Conservation (phyloP, 768 basidiomycete species). For the Tylopilus sp. region DNA sequence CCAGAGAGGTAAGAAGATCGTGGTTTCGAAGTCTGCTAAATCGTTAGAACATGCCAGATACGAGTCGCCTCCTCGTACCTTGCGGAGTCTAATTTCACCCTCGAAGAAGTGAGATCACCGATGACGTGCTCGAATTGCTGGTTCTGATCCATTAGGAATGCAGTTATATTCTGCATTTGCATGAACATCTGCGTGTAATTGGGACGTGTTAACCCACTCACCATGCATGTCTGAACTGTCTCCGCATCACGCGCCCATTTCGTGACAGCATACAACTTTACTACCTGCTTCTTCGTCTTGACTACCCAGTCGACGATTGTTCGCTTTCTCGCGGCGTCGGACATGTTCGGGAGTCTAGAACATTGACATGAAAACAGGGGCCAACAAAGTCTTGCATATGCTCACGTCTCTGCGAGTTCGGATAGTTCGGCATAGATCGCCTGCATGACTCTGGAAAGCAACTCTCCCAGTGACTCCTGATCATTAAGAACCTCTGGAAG, state of each 20-base stretch:
- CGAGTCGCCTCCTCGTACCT: conserved; percentile 45
- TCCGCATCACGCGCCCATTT: conserved; percentile 87
- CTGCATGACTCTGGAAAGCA: conserved; percentile 75
- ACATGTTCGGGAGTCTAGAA: conserved; percentile 73
- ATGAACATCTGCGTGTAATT: not conserved
- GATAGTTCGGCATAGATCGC: conserved; percentile 79
- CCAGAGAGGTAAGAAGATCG: conserved; percentile 87
- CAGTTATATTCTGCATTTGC: conserved; percentile 68
- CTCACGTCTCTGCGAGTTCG: conserved; percentile 85
- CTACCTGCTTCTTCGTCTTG: conserved; percentile 85
- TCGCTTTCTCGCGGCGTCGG: conserved; percentile 75
- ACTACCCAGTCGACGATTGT: conserved; percentile 86
- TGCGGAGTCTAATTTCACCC: conserved; percentile 70
- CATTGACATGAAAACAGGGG: not conserved
- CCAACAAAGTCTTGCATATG: not conserved
- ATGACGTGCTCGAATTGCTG: conserved; percentile 76
- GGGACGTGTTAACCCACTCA: conserved; percentile 20
- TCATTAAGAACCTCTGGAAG: conserved; percentile 72
- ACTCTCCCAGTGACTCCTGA: conserved; percentile 67
- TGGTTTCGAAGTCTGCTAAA: conserved; percentile 78
- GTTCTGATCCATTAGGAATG: conserved; percentile 84
- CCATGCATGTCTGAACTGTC: conserved; percentile 87
- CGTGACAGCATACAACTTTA: conserved; percentile 81
- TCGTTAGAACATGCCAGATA: not conserved
- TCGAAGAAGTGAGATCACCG: conserved; percentile 56